phyloP scores from a whole-genome alignment of 371 early-diverging fungal genomes.

The Saksenaea oblongispora region DNA sequence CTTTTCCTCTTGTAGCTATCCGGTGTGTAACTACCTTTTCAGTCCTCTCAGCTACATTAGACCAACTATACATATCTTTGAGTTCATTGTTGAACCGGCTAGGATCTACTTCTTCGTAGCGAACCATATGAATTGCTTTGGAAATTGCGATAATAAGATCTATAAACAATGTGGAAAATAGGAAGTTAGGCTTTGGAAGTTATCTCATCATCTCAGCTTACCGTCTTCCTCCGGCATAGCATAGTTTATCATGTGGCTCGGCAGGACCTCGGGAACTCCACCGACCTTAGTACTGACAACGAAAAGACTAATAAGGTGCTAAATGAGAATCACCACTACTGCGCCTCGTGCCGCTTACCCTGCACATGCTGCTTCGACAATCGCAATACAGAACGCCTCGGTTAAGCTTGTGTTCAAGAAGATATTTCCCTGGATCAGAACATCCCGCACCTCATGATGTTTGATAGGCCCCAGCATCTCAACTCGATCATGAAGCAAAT shows the following conservation, averaged over 20 bases:
- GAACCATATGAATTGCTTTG: constrained; percentile 75
- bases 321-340: not conserved
- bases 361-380: constrained; percentile 98
- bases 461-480: constrained; percentile 88
- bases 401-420: constrained; percentile 99
- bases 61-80: constrained; percentile 95
- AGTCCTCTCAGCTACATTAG: constrained; percentile 91
- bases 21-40: constrained; percentile 59
- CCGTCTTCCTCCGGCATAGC: constrained; percentile 91
- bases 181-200: not conserved
- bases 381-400: constrained; percentile 99
- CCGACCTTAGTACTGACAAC: constrained; percentile 99
- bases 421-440: constrained; percentile 94
- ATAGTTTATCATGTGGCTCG: constrained; percentile 94
- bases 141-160: constrained; percentile 77
- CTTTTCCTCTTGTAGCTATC: not conserved
- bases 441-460: constrained; percentile 86
- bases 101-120: constrained; percentile 70
- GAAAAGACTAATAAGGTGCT: constrained; percentile 63
- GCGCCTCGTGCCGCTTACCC: constrained; percentile 55
- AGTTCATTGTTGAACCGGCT: constrained; percentile 79
- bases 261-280: constrained; percentile 98
- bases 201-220: constrained; percentile 23
- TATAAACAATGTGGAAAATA: constrained; percentile 17
- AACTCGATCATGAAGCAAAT: constrained; percentile 93